Evolutionary conservation across 2,329 filamentous ascomycete species (phyloP), one percentile per base, ranked within the genome.

Genomic region (Colletotrichum gloeosporioides): DNA sequence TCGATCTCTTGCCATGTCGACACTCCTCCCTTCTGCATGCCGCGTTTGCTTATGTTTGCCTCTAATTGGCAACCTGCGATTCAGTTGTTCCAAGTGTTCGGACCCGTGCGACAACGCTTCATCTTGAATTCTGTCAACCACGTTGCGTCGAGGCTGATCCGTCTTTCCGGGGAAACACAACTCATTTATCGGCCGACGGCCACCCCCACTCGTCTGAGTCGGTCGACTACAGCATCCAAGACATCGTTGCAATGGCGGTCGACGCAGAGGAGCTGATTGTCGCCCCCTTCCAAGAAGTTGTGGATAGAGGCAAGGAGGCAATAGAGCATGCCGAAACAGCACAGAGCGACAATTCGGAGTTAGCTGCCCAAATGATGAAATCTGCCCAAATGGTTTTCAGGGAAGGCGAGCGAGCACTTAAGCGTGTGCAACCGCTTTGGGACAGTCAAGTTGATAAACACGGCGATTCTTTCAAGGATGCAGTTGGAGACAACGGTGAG

Each of bases 361-460:
- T 79, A 32, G 77, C 78, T 27, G 80, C 77, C 62, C 78, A 77
- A 15, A 85, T 87, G 81, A 78, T 79, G 39, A 83, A 81, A 73
- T 80, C 84, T 36, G 84, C 83, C 0, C 82, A 82, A 53, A 73
- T 77, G 8, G 78, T 88, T 7, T 70, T 82, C 18, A 84, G 80
- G 36, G 86, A 87, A 57, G 86, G 85, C 55, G 83, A 84, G 78
- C 81, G 84, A 3, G 83, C 84, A 3, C 63, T 84, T 73, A 84
- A 84, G 69, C 82, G 84, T 32, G 74, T 88, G 22, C 80, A 84
- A 69, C 84, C 84, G 8, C 76, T 86, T 6, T 87, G 86, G 85
- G 82, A 83, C 39, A 80, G 80, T 22, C 84, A 84, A 67, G 80
- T 84, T 15, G 81, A 82, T 22, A 85, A 81, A 75, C 81, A 86